Percentiles rank a stretch among this genome's conserved stretches.
These are phyloP conservation scores for Scenedesmus sp. DNA, from an alignment of 163 green algal genomes.

Conservation along the genomic window DNA sequence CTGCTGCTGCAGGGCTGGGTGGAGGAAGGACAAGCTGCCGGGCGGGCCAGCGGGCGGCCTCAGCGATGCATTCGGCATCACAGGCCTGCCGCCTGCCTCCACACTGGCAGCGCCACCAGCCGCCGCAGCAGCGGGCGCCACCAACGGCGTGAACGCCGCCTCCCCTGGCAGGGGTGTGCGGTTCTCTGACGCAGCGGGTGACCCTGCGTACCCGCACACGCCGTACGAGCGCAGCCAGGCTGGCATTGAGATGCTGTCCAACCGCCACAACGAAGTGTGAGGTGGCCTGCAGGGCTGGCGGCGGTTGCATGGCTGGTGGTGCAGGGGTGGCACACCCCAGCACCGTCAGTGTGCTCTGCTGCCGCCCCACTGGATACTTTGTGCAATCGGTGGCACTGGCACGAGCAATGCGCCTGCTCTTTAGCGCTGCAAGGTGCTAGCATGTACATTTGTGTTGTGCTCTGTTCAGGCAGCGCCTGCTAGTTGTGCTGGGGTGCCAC, in stretches of 20 bases:
- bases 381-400: too few species aligned
- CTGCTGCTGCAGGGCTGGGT: slow-evolving; percentile 3
- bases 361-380: too few species aligned
- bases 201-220: slow-evolving; percentile 9
- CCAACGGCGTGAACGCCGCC: background rate
- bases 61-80: slow-evolving; percentile 16
- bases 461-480: too few species aligned
- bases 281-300: background rate
- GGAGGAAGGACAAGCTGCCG: slow-evolving; percentile 24
- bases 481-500: too few species aligned
- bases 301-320: too few species aligned
- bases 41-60: background rate
- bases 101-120: background rate
- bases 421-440: too few species aligned
- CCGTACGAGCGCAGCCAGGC: slow-evolving; percentile 17
- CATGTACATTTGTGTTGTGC: too few species aligned
- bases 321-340: too few species aligned
- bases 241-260: slow-evolving; percentile 42
- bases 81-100: background rate
- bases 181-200: background rate
- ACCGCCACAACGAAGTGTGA: slow-evolving; percentile 1
- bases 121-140: background rate
- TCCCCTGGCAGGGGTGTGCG: background rate
- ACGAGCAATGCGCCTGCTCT: too few species aligned
- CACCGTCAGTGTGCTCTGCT: too few species aligned